These are phyloP conservation scores for Ajuga chamaepitys DNA, from an alignment of 257 asterid genomes.

Conservation along the genomic window DNA sequence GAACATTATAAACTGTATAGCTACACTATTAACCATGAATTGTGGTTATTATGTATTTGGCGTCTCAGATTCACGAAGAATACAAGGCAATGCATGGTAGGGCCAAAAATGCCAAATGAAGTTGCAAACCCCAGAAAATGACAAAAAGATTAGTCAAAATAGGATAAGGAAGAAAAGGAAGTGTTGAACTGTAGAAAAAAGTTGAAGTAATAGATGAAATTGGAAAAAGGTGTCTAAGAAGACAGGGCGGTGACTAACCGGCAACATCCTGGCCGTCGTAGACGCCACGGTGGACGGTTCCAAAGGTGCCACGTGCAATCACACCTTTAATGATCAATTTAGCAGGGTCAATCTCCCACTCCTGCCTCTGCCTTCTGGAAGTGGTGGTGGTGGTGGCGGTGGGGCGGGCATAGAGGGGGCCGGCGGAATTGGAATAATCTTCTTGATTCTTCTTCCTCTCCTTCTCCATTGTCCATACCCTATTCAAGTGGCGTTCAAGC, in stretches of 20 bases:
- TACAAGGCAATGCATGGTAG: constrained; percentile 7
- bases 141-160: constrained; percentile 17
- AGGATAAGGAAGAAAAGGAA: not conserved
- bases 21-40: not conserved
- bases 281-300: constrained; percentile 76
- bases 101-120: constrained; percentile 12
- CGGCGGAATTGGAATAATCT: constrained; percentile 21
- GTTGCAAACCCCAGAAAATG: constrained; percentile 13
- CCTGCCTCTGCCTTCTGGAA: constrained; percentile 43
- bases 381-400: not conserved
- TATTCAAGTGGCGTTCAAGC: constrained; percentile 55
- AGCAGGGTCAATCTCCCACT: constrained; percentile 81
- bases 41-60: not conserved
- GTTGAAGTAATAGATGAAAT: not conserved
- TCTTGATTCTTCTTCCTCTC: constrained; percentile 31
- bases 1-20: not conserved
- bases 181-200: constrained; percentile 6
- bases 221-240: not conserved
- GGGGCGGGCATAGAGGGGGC: not conserved
- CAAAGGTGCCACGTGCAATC: constrained; percentile 81
- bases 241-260: constrained; percentile 40
- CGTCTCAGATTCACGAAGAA: not conserved
- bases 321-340: constrained; percentile 54
- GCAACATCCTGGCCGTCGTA: constrained; percentile 79
- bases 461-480: constrained; percentile 60